Base-by-base conservation (phyloP, 768 basidiomycete genomes). In the Suillus subluteus region DNA sequence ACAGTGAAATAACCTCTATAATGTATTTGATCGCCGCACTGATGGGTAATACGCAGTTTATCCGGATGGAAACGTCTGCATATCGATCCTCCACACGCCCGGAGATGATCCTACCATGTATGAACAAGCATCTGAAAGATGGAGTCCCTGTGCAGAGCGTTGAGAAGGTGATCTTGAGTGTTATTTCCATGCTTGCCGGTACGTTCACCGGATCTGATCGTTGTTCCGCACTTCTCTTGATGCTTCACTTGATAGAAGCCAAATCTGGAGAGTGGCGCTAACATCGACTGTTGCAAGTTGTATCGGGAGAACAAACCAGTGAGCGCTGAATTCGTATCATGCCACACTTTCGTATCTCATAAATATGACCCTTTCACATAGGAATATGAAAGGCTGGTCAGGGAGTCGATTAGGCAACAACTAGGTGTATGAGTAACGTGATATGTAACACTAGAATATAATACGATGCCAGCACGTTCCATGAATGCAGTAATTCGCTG, bases 91-190 rank as follows among this genome's bases (percentile, higher is more conserved):
- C 30, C 98, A 99, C 75, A 91, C 95, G 0, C 98, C 96, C 0
- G 94, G 93, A 11, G 94, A 95, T 73, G 92, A 95, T 70, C 94
- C 94, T 21, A 91, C 90, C 66, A 91, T 94, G 84, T 99, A 98
- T 77, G 97, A 99, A 76, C 88, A 91, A 71, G 95, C 96, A 0
- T 95, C 92, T 23, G 98, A 99, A 74, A 87, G 98, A 46, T 99
- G 98, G 98, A 95, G 92, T 66, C 98, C n/a, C 98, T n/a, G 97
- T 99, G 0, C 97, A 99, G 79, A 95, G 94, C 73, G 94, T 99
- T 18, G 93, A 99, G 81, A 98, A 98, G 79, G 97, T 98, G 69
- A 86, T 99, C 63, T 83, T 99, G 12, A 96, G 95, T 71, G 97
- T 99, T 30, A 89, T 99, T 71, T 96, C 94, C 50, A 98, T 99